Conservation (phyloP, 306 rosid genomes). For the Quillaja saponaria region DNA sequence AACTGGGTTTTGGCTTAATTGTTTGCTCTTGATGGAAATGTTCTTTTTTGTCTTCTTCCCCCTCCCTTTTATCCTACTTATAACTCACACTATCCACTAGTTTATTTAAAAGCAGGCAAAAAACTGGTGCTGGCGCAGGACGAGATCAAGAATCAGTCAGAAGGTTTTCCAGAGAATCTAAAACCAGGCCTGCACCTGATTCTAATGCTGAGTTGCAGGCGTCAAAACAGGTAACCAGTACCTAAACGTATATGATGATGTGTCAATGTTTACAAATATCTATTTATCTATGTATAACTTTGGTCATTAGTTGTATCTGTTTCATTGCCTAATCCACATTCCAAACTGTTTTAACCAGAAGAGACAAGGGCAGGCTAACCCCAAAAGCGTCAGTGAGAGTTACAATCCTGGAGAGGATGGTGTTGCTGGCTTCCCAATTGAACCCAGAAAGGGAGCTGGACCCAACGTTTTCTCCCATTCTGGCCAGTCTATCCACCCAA, state of each 20-base stretch:
- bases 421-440: constrained; percentile 50
- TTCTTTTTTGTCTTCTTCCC: background rate
- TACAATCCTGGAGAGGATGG: constrained; percentile 50
- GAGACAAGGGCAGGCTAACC: constrained; percentile 42
- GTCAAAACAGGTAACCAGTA: constrained; percentile 46
- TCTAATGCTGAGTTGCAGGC: constrained; percentile 54
- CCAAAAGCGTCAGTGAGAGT: constrained; percentile 52
- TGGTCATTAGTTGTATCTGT: background rate
- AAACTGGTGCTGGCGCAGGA: constrained; percentile 38
- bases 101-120: constrained; percentile 47
- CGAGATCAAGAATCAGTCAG: constrained; percentile 40
- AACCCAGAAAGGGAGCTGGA: constrained; percentile 43
- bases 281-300: no score
- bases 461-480: constrained; percentile 42
- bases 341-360: constrained; percentile 32
- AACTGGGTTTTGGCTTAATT: constrained; percentile 11
- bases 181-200: constrained; percentile 54
- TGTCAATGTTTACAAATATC: no score
- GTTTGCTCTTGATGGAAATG: background rate
- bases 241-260: constrained; percentile 19
- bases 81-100: constrained; percentile 23
- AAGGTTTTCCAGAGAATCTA: constrained; percentile 43
- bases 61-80: background rate
- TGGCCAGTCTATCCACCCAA: constrained; percentile 51
- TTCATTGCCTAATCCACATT: background rate